Conservation (phyloP, 2,329 filamentous ascomycete species). For the Botrytis elliptica region DNA sequence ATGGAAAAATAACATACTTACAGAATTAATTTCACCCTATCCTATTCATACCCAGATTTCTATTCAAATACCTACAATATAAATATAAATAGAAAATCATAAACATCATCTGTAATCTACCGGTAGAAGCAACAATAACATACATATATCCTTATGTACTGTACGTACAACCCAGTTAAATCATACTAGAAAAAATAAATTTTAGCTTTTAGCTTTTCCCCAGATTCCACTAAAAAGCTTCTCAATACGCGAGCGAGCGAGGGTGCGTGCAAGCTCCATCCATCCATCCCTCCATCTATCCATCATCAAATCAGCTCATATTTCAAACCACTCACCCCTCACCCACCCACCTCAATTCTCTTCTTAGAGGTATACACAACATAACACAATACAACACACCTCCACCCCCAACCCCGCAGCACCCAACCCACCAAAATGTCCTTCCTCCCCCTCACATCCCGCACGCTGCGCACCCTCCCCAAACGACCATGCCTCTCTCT, state of each 20-base stretch:
- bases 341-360: conserved; percentile 12
- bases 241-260: background rate
- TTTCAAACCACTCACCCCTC: background rate
- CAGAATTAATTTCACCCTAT: background rate
- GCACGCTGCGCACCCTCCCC: conserved; percentile 31
- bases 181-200: too few species aligned
- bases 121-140: background rate
- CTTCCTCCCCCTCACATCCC: conserved; percentile 33
- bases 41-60: too few species aligned
- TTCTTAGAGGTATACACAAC: background rate
- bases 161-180: too few species aligned
- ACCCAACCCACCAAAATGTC: background rate
- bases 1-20: too few species aligned
- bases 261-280: background rate
- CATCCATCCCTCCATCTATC: too few species aligned
- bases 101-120: background rate
- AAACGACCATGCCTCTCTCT: conserved; percentile 24
- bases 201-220: conserved; percentile 8
- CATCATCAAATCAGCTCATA: conserved; percentile 11
- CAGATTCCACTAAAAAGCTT: conserved; percentile 15
- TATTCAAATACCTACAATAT: background rate
- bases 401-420: background rate
- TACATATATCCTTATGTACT: too few species aligned
- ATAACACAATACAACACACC: background rate
- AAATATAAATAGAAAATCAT: too few species aligned